Base-by-base conservation (phyloP, 1,284 basidiomycete genomes). In the Apiotrichum porosum region DNA sequence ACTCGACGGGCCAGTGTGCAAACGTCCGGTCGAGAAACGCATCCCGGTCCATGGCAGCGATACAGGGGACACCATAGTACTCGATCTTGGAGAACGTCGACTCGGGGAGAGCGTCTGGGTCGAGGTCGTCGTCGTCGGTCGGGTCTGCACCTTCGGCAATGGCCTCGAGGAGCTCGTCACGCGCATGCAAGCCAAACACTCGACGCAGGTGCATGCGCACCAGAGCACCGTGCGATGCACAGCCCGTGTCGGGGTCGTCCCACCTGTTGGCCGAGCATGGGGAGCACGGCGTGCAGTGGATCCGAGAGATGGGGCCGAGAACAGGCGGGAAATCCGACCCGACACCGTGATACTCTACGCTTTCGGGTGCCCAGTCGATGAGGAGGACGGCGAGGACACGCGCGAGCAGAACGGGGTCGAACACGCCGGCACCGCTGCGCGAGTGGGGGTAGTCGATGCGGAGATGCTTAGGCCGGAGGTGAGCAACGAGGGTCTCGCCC, bases 131-230 rank as follows among this genome's bases (percentile, higher is more conserved):
- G 28, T 55, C 53, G 35, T 55, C 53, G 1, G 49, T 52, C 14
- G 53, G 53, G 41, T 55, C 53, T 8, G 49, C 49, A n/a, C 41
- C 49, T 19, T 55, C 53, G 10, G 40, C 53, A 12, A 55, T 51
- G 3, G 43, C 44, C 15, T 55, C 53, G 4, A 55, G 41, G 12
- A 55, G 42, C 18, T 55, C 53, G 30, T 46, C 44, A 3, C 30
- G 32, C 12, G 53, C 49, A 17, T 46, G 28, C 14, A 19, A 17
- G 4, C 47, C 47, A 32, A 47, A 52, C 17, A 24, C 26, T 3
- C 47, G 26, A 15, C 53, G 43, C 28, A 55, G 53, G 36, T 55
- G 53, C 47, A 46, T 43, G 28, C 53, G 46, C 12, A 55, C 44
- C 2, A 55, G 40, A 4, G 40, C 30, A 2, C 36, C 51, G 30